phyloP scores from a whole-genome alignment of 768 basidiomycete species.

The Hemileccinum rubropunctum region DNA sequence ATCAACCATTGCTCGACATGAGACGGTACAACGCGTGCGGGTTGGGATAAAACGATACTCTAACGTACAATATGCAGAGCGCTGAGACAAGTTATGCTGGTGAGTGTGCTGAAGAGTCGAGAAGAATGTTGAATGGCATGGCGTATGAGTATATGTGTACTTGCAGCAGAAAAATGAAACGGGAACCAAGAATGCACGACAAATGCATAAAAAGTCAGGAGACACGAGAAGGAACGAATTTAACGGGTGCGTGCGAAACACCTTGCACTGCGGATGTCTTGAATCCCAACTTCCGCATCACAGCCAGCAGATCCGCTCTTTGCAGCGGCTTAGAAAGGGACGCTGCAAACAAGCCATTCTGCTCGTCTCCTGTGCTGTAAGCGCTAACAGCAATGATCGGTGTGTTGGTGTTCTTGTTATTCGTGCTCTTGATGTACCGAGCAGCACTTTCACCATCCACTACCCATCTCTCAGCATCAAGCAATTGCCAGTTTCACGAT shows the following conservation, averaged over 20 bases:
- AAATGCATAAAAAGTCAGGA: slow-evolving; percentile 23
- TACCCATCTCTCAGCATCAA: slow-evolving; percentile 22
- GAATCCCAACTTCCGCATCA: slow-evolving; percentile 88
- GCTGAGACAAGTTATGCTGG: slow-evolving; percentile 23
- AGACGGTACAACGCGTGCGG: slow-evolving; percentile 11
- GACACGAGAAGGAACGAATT: slow-evolving; percentile 44
- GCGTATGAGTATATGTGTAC: slow-evolving; percentile 32
- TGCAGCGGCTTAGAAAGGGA: slow-evolving; percentile 87
- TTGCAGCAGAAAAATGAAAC: slow-evolving; percentile 33
- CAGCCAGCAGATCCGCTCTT: slow-evolving; percentile 78
- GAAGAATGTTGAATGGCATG: slow-evolving; percentile 29
- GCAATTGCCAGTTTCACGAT: slow-evolving; percentile 1
- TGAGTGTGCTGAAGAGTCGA: slow-evolving; percentile 27
- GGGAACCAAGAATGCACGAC: slow-evolving; percentile 25
- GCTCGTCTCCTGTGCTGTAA: slow-evolving; percentile 73
- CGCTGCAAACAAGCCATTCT: slow-evolving; percentile 70
- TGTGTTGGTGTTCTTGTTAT: slow-evolving; percentile 90
- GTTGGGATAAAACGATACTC: slow-evolving; percentile 30
- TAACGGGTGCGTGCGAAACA: slow-evolving; percentile 44
- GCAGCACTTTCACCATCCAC: slow-evolving; percentile 97
- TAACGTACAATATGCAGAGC: slow-evolving; percentile 47
- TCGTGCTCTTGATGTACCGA: slow-evolving; percentile 94
- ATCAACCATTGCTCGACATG: slow-evolving; percentile 2
- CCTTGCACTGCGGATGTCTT: slow-evolving; percentile 75
- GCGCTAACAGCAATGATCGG: slow-evolving; percentile 93